phyloP scores from a whole-genome alignment of 106 monocot genomes.

The Apostasia shenzhenica region DNA sequence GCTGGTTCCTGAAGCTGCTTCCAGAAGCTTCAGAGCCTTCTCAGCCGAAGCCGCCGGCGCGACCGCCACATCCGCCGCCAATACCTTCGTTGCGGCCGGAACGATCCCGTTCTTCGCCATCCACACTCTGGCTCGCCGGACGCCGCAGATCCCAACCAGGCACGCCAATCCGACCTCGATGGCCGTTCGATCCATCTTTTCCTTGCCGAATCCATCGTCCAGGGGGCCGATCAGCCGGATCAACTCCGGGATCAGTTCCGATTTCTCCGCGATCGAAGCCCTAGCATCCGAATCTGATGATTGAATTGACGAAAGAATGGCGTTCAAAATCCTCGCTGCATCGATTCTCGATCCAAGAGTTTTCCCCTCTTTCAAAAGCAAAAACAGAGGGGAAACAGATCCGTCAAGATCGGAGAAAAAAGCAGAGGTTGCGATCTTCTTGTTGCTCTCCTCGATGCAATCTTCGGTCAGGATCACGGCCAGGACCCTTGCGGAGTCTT shows the following conservation, averaged over 20 bases:
- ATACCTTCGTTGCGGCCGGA: conserved; percentile 1
- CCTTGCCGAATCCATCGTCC: conserved; percentile 15
- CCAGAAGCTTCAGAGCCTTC: conserved; percentile 46
- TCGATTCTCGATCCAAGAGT: conserved; percentile 19
- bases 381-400: conserved; percentile 12
- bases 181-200: conserved; percentile 2
- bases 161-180: conserved; percentile 28
- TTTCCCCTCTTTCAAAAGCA: conserved; percentile 12
- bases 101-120: conserved; percentile 40
- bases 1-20: conserved; percentile 31
- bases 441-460: conserved; percentile 1
- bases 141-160: conserved; percentile 15
- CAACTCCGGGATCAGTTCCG: conserved; percentile 33
- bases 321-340: conserved; percentile 34
- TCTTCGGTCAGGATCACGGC: conserved; percentile 11
- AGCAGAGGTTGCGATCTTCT: neutral
- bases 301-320: neutral
- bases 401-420: neutral
- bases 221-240: conserved; percentile 35
- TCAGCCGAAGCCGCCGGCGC: conserved; percentile 21
- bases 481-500: conserved; percentile 27
- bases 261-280: conserved; percentile 20
- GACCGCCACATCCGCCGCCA: neutral
- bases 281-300: conserved; percentile 11
- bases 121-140: conserved; percentile 5